phyloP scores from a whole-genome alignment of 306 rosid species.

The Acacia crassicarpa region DNA sequence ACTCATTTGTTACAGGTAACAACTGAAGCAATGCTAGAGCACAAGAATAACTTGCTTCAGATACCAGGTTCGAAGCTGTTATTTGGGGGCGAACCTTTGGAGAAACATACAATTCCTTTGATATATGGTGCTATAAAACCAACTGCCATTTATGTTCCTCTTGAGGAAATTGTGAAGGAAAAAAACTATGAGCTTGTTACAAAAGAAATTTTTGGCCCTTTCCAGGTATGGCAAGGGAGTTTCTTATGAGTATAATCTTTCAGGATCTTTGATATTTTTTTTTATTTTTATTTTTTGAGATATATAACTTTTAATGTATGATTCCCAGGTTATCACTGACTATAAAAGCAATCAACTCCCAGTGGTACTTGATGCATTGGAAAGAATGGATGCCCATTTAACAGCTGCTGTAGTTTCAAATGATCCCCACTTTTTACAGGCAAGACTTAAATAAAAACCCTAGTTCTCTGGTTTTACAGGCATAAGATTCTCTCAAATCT shows the following conservation, averaged over 20 bases:
- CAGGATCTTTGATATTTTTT: constrained; percentile 9
- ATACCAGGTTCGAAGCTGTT: constrained; percentile 88
- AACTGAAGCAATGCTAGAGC: constrained; percentile 76
- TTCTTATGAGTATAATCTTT: constrained; percentile 7
- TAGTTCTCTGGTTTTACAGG: background rate
- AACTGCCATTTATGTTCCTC: constrained; percentile 83
- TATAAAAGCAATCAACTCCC: constrained; percentile 72
- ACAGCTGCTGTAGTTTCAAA: constrained; percentile 95
- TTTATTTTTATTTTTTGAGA: constrained; percentile 24
- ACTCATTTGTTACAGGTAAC: constrained; percentile 55
- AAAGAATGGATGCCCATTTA: constrained; percentile 91
- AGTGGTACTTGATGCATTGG: constrained; percentile 75
- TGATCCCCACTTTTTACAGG: constrained; percentile 82
- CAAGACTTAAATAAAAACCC: constrained; percentile 32
- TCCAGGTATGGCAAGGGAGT: constrained; percentile 60
- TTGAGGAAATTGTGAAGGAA: constrained; percentile 79
- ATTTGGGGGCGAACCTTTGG: constrained; percentile 80
- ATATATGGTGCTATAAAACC: constrained; percentile 88
- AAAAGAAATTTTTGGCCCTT: constrained; percentile 90
- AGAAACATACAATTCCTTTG: constrained; percentile 76
- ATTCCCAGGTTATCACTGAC: constrained; percentile 67
- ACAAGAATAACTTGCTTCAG: constrained; percentile 70
- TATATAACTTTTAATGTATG: constrained; percentile 24
- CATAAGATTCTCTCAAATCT: background rate
- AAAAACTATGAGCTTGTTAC: constrained; percentile 81